Percentiles rank a stretch among this genome's conserved stretches.
phyloP scores from a whole-genome alignment of 2,329 filamentous ascomycete species.

The Sporothrix brunneoviolacea region DNA sequence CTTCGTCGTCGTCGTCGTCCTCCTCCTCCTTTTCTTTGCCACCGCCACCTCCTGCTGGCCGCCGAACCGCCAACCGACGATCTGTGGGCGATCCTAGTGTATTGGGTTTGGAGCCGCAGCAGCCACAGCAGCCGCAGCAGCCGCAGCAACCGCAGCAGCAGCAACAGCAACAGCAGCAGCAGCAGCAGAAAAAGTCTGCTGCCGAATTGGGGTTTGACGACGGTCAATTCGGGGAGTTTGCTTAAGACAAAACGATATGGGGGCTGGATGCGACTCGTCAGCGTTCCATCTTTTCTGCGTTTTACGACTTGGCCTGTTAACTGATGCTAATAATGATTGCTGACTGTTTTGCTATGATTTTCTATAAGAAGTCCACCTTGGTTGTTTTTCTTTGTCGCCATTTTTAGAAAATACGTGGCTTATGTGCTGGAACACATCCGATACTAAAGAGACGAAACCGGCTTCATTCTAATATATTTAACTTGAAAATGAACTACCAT shows the following conservation, averaged over 20 bases:
- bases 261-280: too few relatives aligned
- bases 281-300: not conserved
- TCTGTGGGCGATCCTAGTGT: constrained; percentile 16
- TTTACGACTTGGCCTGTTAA: not conserved
- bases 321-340: too few relatives aligned
- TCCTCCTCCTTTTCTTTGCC: constrained; percentile 37
- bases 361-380: too few relatives aligned
- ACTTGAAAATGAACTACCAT: too few relatives aligned
- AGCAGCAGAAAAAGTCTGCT: constrained; percentile 44
- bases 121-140: not conserved
- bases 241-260: too few relatives aligned
- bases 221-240: constrained; percentile 82
- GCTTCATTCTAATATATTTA: too few relatives aligned
- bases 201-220: constrained; percentile 73
- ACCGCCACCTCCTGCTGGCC: constrained; percentile 58
- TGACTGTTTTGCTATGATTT: not conserved
- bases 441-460: not conserved
- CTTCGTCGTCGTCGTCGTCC: constrained; percentile 42
- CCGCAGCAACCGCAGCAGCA: constrained; percentile 34
- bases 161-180: constrained; percentile 18
- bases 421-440: too few relatives aligned
- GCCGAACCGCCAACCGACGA: constrained; percentile 23
- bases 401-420: too few relatives aligned
- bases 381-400: not conserved
- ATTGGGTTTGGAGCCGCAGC: constrained; percentile 4